Conservation (phyloP, 2,329 filamentous ascomycete species). For the Orbilia blumenaviensis region DNA sequence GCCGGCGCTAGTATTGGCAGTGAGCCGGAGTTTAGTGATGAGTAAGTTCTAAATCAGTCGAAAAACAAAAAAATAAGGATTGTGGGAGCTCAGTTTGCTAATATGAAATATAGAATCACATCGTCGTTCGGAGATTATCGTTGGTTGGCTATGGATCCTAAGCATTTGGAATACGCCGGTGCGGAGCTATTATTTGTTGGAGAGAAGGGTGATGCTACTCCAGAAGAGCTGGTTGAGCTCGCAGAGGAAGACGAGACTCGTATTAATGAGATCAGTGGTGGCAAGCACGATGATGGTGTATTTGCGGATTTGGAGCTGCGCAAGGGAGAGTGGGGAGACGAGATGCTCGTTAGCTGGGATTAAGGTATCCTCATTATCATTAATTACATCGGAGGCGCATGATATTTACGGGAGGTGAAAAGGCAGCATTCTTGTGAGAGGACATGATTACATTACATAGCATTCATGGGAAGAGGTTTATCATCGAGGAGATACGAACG, state of each 20-base stretch:
- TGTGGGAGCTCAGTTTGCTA: conserved; percentile 53
- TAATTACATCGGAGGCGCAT: too few relatives aligned
- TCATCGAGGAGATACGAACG: not conserved
- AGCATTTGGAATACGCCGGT: conserved; percentile 77
- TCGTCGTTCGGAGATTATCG: conserved; percentile 76
- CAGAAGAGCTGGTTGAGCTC: conserved; percentile 75
- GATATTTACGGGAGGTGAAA: too few relatives aligned
- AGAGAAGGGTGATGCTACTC: conserved; percentile 68
- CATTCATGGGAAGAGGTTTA: not conserved
- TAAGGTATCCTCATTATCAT: too few relatives aligned
- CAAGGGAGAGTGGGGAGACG: conserved; percentile 51
- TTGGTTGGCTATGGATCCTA: conserved; percentile 78
- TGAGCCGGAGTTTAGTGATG: conserved; percentile 74
- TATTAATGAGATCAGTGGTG: conserved; percentile 69
- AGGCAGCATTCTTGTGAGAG: too few relatives aligned
- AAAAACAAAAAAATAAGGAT: too few relatives aligned
- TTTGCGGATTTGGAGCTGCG: conserved; percentile 66
- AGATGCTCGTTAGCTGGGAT: conserved; percentile 48
- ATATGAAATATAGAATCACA: conserved; percentile 65
- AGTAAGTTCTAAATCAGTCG: conserved; percentile 67
- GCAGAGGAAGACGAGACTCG: conserved; percentile 78
- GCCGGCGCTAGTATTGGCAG: conserved; percentile 69
- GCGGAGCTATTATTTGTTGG: conserved; percentile 83
- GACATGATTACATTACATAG: not conserved
- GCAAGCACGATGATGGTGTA: conserved; percentile 59